These are phyloP conservation scores for Kalmusia sp. DNA, from an alignment of 2,329 filamentous ascomycete species.

Conservation along the genomic window DNA sequence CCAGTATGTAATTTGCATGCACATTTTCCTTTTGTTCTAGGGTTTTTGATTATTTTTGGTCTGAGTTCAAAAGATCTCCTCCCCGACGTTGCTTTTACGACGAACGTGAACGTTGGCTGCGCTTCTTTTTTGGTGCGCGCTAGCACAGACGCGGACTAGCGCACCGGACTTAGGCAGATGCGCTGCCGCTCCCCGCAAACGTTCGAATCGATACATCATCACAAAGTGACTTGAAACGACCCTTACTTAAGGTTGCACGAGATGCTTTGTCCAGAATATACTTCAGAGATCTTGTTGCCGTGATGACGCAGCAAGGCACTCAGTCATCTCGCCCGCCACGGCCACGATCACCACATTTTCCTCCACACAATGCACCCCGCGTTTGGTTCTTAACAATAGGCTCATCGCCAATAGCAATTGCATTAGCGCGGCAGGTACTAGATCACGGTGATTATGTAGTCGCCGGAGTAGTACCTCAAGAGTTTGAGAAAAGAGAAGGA, in stretches of 20 bases:
- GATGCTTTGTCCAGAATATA: background rate
- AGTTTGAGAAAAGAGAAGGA: constrained; percentile 73
- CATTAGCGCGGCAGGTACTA: constrained; percentile 80
- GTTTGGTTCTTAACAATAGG: constrained; percentile 93
- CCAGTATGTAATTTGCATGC: background rate
- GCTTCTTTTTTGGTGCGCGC: constrained; percentile 23
- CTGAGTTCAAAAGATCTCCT: constrained; percentile 8
- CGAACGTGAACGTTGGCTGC: constrained; percentile 12
- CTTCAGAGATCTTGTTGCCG: background rate
- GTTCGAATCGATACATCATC: background rate
- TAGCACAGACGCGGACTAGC: constrained; percentile 20
- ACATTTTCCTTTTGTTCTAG: background rate
- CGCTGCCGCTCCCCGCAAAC: constrained; percentile 14
- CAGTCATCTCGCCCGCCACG: constrained; percentile 39
- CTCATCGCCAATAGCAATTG: constrained; percentile 82
- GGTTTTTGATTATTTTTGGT: background rate
- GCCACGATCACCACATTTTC: constrained; percentile 59
- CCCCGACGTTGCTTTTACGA: constrained; percentile 7
- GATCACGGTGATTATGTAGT: constrained; percentile 92
- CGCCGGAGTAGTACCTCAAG: constrained; percentile 78
- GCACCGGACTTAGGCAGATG: constrained; percentile 21
- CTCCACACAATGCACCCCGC: constrained; percentile 71
- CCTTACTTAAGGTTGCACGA: background rate
- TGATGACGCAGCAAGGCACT: constrained; percentile 25
- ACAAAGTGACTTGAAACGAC: background rate